Evolutionary conservation across 441 rosid species (phyloP).

Genomic region (Gossypium davidsonii): DNA sequence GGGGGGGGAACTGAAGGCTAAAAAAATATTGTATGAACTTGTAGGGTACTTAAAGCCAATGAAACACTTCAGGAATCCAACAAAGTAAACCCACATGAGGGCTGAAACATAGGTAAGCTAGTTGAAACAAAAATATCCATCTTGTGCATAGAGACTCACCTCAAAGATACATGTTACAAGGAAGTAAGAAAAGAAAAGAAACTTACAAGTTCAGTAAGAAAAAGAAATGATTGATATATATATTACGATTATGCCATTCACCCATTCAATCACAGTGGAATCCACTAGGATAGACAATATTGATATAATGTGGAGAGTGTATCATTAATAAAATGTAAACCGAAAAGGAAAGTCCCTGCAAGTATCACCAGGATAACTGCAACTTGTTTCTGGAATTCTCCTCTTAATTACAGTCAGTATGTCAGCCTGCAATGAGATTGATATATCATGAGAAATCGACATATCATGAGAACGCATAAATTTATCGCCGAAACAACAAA

Average conservation of each 20-base stretch:
- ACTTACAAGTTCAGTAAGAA: not conserved
- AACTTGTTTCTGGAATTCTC: not conserved
- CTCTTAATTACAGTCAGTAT: not conserved
- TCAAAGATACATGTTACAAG: not conserved
- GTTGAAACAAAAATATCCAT: conserved; percentile 1
- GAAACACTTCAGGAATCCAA: not conserved
- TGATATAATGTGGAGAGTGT: not conserved
- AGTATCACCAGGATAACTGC: not conserved
- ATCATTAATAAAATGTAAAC: not conserved
- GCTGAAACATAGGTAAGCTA: not conserved
- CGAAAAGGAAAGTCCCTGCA: not conserved
- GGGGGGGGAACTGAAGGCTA: not conserved
- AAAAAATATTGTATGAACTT: not conserved
- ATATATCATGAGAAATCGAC: not conserved
- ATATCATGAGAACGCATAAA: not conserved
- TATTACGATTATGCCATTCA: not conserved
- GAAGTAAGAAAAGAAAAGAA: not conserved
- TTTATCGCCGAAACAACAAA: not conserved
- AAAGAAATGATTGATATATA: not conserved
- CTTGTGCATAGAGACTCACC: not conserved
- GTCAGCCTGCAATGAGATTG: not conserved
- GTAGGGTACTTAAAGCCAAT: not conserved
- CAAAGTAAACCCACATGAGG: not conserved
- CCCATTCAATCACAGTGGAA: not conserved
- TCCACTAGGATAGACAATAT: not conserved